Base-by-base conservation (phyloP, 441 rosid species). In the Brassica hybrid region DNA sequence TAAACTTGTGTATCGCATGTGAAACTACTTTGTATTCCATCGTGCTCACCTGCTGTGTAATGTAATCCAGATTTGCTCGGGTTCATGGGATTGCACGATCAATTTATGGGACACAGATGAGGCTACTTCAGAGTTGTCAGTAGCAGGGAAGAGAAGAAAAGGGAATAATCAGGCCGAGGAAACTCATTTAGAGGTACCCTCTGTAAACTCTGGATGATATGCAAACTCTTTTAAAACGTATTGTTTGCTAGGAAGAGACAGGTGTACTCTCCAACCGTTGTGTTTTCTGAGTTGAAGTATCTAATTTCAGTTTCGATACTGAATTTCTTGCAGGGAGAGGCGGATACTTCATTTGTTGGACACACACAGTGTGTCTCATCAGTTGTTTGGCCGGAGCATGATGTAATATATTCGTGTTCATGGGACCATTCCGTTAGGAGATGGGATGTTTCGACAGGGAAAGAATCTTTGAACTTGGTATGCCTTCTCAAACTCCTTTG, bases 401-500 rank as follows among this genome's bases (percentile, higher is more conserved):
- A 85, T 69, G 85, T 88, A 27, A 85, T 96, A 48, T 94, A 88
- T 78, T 96, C 97, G 73, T 82, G 94, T 57, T 96, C 99, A n/a
- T 94, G 96, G 98, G 99, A 96, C 84, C 97, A 94, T 77, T 91
- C 97, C 65, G 82, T 96, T 18, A 92, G 90, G 74, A 82, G 77
- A 81, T 96, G 99, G 99, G 98, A 94, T 84, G 90, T 84, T 19
- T 90, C 87, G 84, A 88, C 89, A 10, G 94, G 98, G 84, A 96
- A 89, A 90, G 94, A 90, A 83, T 61, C 81, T 45, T 83, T 85
- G 12, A 85, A 86, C 73, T 87, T 92, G 70, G 99, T 93, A 86
- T 11, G 92, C 78, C 72, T 71, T 71, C 67, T 17, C 68, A 45
- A 61, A 19, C 68, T 72, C 71, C 58, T 66, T 45, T 66, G 62